Evolutionary conservation across 2,329 filamentous ascomycete species (phyloP).

Genomic region (Iodosphaeria phyllophila): DNA sequence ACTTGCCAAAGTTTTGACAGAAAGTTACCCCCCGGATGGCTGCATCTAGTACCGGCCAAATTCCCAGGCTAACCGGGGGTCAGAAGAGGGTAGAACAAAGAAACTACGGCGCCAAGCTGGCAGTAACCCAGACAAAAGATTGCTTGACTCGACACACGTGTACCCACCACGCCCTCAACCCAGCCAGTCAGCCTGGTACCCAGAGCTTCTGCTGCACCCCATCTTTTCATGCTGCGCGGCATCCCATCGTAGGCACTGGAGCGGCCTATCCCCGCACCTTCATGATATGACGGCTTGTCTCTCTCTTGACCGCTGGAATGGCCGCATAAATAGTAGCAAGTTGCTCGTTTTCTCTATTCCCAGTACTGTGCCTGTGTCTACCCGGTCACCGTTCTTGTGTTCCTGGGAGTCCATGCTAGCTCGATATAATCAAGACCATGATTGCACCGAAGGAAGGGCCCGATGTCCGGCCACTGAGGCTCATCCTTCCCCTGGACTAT

Average conservation of each 20-base stretch:
- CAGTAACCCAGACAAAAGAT: constrained; percentile 17
- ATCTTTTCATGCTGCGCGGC: constrained; percentile 6
- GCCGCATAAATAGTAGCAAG: constrained; percentile 12
- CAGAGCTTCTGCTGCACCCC: no score
- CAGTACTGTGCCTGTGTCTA: no score
- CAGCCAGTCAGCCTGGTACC: constrained; percentile 6
- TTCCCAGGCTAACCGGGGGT: constrained; percentile 16
- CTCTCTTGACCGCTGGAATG: constrained; percentile 14
- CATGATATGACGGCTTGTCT: constrained; percentile 7
- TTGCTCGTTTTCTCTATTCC: no score
- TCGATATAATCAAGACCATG: no score
- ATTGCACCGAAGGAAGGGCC: no score
- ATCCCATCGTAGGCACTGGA: constrained; percentile 8
- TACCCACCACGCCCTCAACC: constrained; percentile 14
- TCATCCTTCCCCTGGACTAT: no score
- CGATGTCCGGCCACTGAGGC: no score
- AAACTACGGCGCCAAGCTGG: constrained; percentile 15
- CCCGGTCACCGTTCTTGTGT: no score
- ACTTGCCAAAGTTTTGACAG: constrained; percentile 19
- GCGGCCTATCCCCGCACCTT: no score
- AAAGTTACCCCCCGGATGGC: constrained; percentile 21
- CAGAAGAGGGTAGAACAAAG: constrained; percentile 27
- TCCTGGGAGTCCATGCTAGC: no score
- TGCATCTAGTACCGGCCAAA: constrained; percentile 27
- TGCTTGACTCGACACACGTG: constrained; percentile 38